Base-by-base conservation (phyloP, 371 early-diverging fungal genomes). In the Syncephalis plumigaleata region DNA sequence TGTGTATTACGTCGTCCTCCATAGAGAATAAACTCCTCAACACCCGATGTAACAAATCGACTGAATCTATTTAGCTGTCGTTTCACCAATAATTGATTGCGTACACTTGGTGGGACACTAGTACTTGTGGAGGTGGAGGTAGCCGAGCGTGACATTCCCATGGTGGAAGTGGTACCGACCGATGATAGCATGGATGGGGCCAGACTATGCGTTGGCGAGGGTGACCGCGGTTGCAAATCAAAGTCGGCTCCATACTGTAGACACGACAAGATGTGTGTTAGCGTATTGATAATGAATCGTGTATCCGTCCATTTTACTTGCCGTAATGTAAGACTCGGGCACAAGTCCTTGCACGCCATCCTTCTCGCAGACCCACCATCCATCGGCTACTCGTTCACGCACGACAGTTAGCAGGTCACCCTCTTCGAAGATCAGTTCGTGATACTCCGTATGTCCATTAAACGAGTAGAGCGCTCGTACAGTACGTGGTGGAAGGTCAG, bases 41-140 rank as follows among this genome's bases (percentile, higher is more conserved):
- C 61, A 36, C 66, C 63, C 9, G 61, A 59, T 23, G 61, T 63
- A 7, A 66, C 64, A 48, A 66, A 66, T 59, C 64, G 63, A 15
- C 60, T 58, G 42, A 66, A 66, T 13, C 64, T 44, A 44, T 66
- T 61, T 13, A 66, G 45, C 44, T 63, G 66, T 7, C 59, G 53
- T 39, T 57, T 57, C 8, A 58, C 57, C 51, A 66, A 57, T 40
- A 63, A 42, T 55, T 62, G 22, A 56, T 44, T 15, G 17, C 26
- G n/a, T 16, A 3, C 16, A 15, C 39, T 37, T 45, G 36, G 47
- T 8, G 55, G 52, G 22, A 52, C 56, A 27, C 51, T 62, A 17
- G 36, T 4, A 15, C 3, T 18, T 21, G 31, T 31, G 7, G 31
- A 31, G 2, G 25, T 44, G 8, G 45, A 44, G 16, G 25, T 49